These are phyloP conservation scores for Ogataea naganishii DNA, from an alignment of 805 yeast species.

Conservation along the genomic window DNA sequence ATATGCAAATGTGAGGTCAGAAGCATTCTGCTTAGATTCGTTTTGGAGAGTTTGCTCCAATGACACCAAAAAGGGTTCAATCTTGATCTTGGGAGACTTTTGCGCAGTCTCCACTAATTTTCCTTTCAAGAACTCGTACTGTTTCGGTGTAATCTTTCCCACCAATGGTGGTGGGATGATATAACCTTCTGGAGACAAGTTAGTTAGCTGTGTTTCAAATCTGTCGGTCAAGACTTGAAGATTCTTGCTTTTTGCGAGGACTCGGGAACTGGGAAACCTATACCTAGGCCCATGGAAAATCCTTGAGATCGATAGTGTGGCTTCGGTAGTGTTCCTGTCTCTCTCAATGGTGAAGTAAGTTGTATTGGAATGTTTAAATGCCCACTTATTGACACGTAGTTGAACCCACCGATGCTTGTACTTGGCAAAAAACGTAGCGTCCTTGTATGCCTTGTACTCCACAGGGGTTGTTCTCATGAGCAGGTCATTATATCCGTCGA, in stretches of 20 bases:
- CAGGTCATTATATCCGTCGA: slow-evolving; percentile 19
- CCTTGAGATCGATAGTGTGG: slow-evolving; percentile 8
- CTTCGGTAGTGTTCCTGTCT: slow-evolving; percentile 6
- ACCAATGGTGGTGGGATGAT: slow-evolving; percentile 6
- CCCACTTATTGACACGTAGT: slow-evolving; percentile 14
- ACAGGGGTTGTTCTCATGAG: slow-evolving; percentile 9
- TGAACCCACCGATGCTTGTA: slow-evolving; percentile 11
- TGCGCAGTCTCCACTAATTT: slow-evolving; percentile 9
- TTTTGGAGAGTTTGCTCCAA: slow-evolving; percentile 9
- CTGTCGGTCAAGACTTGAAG: too few relatives aligned
- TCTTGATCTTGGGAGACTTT: slow-evolving; percentile 15
- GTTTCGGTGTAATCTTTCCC: slow-evolving; percentile 15
- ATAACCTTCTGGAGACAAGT: too few relatives aligned
- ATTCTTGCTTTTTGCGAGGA: too few relatives aligned
- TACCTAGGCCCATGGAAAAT: too few relatives aligned
- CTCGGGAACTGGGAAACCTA: too few relatives aligned
- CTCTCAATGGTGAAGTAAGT: slow-evolving; percentile 13
- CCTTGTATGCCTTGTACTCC: slow-evolving; percentile 6
- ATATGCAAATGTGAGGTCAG: slow-evolving; percentile 21
- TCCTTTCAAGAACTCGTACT: slow-evolving; percentile 10
- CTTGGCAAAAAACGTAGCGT: slow-evolving; percentile 6
- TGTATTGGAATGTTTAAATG: slow-evolving; percentile 7
- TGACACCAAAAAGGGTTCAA: slow-evolving; percentile 7
- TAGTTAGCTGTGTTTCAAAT: too few relatives aligned
- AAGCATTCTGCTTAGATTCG: slow-evolving; percentile 18